Evolutionary conservation across 2,329 filamentous ascomycete genomes (phyloP), one percentile per base, ranked within the genome.

Genomic region (Fusarium pseudocircinatum): DNA sequence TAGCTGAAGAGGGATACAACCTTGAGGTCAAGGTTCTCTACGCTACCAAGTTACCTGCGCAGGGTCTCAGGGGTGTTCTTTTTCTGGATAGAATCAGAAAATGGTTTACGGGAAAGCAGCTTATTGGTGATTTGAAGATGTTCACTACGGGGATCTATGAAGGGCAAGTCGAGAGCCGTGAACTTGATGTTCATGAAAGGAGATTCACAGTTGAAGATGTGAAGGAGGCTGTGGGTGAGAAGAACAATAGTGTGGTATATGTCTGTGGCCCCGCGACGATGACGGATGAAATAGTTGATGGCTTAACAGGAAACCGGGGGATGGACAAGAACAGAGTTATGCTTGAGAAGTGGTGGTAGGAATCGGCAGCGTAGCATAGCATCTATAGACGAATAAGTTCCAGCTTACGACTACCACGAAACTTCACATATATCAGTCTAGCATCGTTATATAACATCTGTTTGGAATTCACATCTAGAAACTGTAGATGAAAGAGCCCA

Each of bases 261-360:
- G 82, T 94, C 1, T 94, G 92, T 76, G 92, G 92, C 2, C 87
- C 91, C 20, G 90, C 90, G 16, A 75, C 76, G 6, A 94, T 94
- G 92, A 93, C 91, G 4, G 92, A 94, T 78, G 85, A 87, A 56
- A 86, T 93, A 73, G 89, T 92, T 2, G 81, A 83, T 26, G 81
- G 86, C 26, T 75, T 89, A 14, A 84, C 80, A 4, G 57, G 73
- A 13, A 69, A 69, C 6, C 69, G 78, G 2, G 84, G 83, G 1
- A 83, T 89, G 76, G 80, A 84, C 15, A 75, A 82, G 34, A 79
- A 84, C 58, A 84, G 84, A 53, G 85, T 92, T 6, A 80, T 91
- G 67, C 87, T 83, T 69, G 90, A 92, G 81, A 91, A 88, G 74
- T 92, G 90, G 90, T 92, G 90, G 90, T 92, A 75, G 42, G 22